Percentiles rank a stretch among this genome's conserved stretches.
These are phyloP conservation scores for Chaetomium tenue DNA, from an alignment of 495 filamentous ascomycete genomes.

Conservation along the genomic window DNA sequence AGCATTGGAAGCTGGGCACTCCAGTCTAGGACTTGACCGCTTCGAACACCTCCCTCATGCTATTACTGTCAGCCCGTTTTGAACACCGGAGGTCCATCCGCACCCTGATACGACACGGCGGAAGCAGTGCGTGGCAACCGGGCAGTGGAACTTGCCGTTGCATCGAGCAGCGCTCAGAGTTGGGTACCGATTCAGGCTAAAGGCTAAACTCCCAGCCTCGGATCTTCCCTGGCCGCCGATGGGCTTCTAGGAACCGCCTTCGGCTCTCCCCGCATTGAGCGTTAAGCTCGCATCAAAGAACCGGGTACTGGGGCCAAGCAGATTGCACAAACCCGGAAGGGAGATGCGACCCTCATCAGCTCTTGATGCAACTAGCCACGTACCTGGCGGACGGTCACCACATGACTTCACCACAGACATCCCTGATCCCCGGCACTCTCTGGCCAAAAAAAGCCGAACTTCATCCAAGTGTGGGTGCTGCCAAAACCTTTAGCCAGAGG, in stretches of 20 bases:
- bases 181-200: slow-evolving; percentile 28
- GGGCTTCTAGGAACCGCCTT: too few relatives aligned
- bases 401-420: not conserved
- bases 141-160: slow-evolving; percentile 15
- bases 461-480: too few relatives aligned
- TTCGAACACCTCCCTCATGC: not conserved
- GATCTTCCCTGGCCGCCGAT: slow-evolving; percentile 12
- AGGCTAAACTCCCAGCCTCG: slow-evolving; percentile 22
- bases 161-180: slow-evolving; percentile 12
- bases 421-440: not conserved
- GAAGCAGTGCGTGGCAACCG: not conserved
- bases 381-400: not conserved
- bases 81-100: slow-evolving; percentile 27
- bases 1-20: too few relatives aligned
- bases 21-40: too few relatives aligned
- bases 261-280: slow-evolving; percentile 8
- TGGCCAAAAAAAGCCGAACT: too few relatives aligned
- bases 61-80: slow-evolving; percentile 20
- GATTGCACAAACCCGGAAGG: not conserved
- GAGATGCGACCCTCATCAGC: not conserved
- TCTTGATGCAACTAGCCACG: slow-evolving; percentile 8
- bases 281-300: not conserved
- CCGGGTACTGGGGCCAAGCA: slow-evolving; percentile 19
- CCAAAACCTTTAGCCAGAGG: too few relatives aligned
- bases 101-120: slow-evolving; percentile 20